Percentiles rank a stretch among this genome's conserved stretches.
These are phyloP conservation scores for Recurvomyces mirabilis DNA, from an alignment of 495 filamentous ascomycete genomes.

Conservation along the genomic window DNA sequence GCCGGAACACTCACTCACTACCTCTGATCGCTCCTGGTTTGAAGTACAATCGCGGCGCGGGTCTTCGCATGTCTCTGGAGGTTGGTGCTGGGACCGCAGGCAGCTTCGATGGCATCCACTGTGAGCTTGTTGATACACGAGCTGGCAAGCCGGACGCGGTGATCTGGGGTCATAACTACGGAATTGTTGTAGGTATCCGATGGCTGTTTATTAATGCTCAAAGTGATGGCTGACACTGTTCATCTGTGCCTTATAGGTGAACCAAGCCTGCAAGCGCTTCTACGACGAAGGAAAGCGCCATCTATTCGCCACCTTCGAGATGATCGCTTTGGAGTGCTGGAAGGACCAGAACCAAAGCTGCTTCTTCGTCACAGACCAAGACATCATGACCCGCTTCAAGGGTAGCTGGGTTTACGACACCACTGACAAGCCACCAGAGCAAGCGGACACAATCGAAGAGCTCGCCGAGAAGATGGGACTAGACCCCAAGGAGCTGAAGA, in stretches of 20 bases:
- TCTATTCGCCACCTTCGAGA: slow-evolving; percentile 25
- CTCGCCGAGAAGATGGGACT: slow-evolving; percentile 22
- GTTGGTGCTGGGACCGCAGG: slow-evolving; percentile 23
- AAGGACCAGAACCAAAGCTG: slow-evolving; percentile 22
- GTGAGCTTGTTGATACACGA: slow-evolving; percentile 22
- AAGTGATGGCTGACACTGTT: too few species aligned
- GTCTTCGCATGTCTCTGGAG: slow-evolving; percentile 20
- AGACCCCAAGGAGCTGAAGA: slow-evolving; percentile 21
- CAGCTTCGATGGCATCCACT: slow-evolving; percentile 22
- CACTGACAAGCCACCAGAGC: slow-evolving; percentile 23
- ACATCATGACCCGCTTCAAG: slow-evolving; percentile 23
- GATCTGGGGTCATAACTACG: slow-evolving; percentile 25
- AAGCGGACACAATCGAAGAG: slow-evolving; percentile 21
- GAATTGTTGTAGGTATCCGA: neutral
- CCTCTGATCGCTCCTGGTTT: slow-evolving; percentile 23
- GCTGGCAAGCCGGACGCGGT: slow-evolving; percentile 22
- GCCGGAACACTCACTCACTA: slow-evolving; percentile 17
- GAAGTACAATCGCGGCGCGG: slow-evolving; percentile 21
- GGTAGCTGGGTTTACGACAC: slow-evolving; percentile 27
- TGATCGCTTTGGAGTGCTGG: slow-evolving; percentile 25
- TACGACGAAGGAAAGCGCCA: slow-evolving; percentile 26
- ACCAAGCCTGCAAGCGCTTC: slow-evolving; percentile 23
- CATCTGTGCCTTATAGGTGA: too few species aligned
- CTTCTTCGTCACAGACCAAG: slow-evolving; percentile 24
- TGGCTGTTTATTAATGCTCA: too few species aligned